These are phyloP conservation scores for Paecilomyces dactylethromorphus DNA, from an alignment of 2,329 filamentous ascomycete species.

Conservation along the genomic window DNA sequence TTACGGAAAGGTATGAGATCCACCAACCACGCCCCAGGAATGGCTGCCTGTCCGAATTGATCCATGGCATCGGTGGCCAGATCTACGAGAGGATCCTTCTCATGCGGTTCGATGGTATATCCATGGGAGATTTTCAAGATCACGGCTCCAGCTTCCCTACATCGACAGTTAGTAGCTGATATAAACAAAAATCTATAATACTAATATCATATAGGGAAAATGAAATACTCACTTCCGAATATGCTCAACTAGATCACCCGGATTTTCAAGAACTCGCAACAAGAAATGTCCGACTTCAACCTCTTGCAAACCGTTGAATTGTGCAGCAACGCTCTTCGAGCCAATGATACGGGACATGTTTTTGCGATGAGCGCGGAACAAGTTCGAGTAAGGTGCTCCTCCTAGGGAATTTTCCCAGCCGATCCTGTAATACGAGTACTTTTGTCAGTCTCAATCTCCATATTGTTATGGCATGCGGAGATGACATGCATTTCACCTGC, in stretches of 20 bases:
- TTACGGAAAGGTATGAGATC: slow-evolving; percentile 40
- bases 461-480: not conserved
- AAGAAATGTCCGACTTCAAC: slow-evolving; percentile 40
- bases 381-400: slow-evolving; percentile 29
- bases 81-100: slow-evolving; percentile 38
- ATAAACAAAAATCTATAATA: not conserved
- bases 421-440: slow-evolving; percentile 13
- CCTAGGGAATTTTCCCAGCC: slow-evolving; percentile 35
- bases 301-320: slow-evolving; percentile 40
- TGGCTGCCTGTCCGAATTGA: slow-evolving; percentile 32
- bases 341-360: slow-evolving; percentile 41
- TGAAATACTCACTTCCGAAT: slow-evolving; percentile 31
- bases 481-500: slow-evolving; percentile 31
- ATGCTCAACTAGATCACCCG: slow-evolving; percentile 33
- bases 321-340: slow-evolving; percentile 30
- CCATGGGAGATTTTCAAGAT: slow-evolving; percentile 43
- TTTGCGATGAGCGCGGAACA: slow-evolving; percentile 39
- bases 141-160: slow-evolving; percentile 32
- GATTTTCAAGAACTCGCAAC: slow-evolving; percentile 34
- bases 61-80: slow-evolving; percentile 34
- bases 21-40: slow-evolving; percentile 41
- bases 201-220: not conserved
- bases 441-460: not conserved
- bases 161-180: not conserved
- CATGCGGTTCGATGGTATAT: slow-evolving; percentile 36